These are phyloP conservation scores for Xylariaceae sp. DNA, from an alignment of 2,329 filamentous ascomycete species.

Conservation along the genomic window DNA sequence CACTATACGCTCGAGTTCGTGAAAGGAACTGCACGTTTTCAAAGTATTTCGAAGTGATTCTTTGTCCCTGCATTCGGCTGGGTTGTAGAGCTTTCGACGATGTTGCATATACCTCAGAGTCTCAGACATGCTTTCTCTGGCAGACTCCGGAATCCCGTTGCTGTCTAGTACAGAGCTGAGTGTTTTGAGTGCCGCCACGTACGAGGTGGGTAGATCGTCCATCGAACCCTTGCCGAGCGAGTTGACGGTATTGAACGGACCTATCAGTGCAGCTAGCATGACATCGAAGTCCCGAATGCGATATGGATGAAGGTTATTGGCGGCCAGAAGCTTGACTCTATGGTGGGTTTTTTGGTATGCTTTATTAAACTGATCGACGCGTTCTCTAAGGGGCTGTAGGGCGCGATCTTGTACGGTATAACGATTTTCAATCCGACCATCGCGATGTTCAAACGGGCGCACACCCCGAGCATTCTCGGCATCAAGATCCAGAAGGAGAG, in stretches of 20 bases:
- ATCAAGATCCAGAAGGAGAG: conserved; percentile 48
- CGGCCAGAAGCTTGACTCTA: conserved; percentile 11
- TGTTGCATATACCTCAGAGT: conserved; percentile 29
- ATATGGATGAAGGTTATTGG: conserved; percentile 31
- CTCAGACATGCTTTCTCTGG: conserved; percentile 14
- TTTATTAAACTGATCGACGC: conserved; percentile 31
- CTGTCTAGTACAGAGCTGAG: conserved; percentile 15
- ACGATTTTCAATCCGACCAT: conserved; percentile 21
- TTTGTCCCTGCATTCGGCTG: background rate
- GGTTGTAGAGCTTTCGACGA: conserved; percentile 16
- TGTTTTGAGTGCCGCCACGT: background rate
- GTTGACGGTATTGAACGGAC: background rate
- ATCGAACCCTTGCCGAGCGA: background rate
- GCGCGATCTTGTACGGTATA: conserved; percentile 16
- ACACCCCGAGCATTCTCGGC: conserved; percentile 41
- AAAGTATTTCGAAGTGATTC: conserved; percentile 14
- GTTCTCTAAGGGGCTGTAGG: conserved; percentile 31
- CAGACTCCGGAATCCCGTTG: conserved; percentile 29
- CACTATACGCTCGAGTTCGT: conserved; percentile 27
- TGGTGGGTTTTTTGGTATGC: conserved; percentile 18
- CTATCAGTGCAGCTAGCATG: conserved; percentile 36
- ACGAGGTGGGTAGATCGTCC: background rate
- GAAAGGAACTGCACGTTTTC: conserved; percentile 7
- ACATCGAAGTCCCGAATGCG: conserved; percentile 41
- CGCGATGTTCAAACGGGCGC: conserved; percentile 37